Conservation (phyloP, 176 grass and related monocot genomes). For the Phragmites australis region DNA sequence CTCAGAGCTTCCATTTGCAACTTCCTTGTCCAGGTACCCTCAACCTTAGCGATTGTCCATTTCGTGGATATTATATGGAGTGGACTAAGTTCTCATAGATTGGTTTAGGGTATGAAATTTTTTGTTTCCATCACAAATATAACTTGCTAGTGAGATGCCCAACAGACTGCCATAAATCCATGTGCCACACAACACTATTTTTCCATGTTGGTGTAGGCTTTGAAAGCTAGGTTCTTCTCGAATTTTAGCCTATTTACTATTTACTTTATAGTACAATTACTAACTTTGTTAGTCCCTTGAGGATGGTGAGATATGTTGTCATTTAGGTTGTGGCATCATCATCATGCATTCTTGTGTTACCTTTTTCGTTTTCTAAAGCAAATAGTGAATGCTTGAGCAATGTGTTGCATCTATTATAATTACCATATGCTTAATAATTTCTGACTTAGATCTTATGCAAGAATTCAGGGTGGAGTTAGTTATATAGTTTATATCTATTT, state of each 20-base stretch:
- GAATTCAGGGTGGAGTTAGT: neutral
- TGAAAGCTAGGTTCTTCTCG: neutral
- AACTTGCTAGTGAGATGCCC: neutral
- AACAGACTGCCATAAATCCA: neutral
- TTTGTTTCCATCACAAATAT: neutral
- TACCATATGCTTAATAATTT: neutral
- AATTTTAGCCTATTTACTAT: neutral
- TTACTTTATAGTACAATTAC: neutral
- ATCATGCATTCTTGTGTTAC: neutral
- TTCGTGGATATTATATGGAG: neutral
- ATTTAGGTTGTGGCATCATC: neutral
- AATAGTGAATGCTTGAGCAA: neutral
- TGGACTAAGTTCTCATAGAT: neutral
- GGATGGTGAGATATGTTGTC: neutral
- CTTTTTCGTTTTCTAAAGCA: neutral
- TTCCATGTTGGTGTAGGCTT: neutral
- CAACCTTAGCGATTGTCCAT: neutral
- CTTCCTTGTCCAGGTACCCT: constrained; percentile 30
- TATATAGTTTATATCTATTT: neutral
- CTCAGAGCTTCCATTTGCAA: neutral
- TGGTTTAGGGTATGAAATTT: neutral
- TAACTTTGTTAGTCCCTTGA: neutral
- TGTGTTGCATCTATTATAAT: neutral
- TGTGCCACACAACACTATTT: neutral
- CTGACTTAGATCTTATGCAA: neutral